Conservation (phyloP, 805 yeast genomes). For the Cyberlindnera petersonii region DNA sequence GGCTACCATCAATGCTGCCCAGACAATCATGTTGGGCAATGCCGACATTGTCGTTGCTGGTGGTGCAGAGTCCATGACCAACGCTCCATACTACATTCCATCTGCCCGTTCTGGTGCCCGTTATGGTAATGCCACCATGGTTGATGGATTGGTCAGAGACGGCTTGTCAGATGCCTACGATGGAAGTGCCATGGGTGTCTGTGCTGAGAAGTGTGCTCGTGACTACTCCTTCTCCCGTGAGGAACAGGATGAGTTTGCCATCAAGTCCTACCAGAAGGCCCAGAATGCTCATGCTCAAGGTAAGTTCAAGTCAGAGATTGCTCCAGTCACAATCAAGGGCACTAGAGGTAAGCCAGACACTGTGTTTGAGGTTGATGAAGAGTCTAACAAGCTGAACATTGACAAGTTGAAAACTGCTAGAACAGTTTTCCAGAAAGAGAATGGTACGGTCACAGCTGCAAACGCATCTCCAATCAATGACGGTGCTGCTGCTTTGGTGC, state of each 20-base stretch:
- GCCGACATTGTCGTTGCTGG: conserved; percentile 95
- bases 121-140: conserved; percentile 74
- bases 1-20: conserved; percentile 86
- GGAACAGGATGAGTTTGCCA: conserved; percentile 85
- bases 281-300: conserved; percentile 75
- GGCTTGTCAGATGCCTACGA: conserved; percentile 93
- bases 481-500: conserved; percentile 94
- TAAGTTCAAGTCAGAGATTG: conserved; percentile 77
- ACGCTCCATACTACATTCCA: conserved; percentile 89
- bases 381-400: conserved; percentile 72
- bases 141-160: conserved; percentile 90
- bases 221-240: conserved; percentile 78
- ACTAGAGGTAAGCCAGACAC: conserved; percentile 85
- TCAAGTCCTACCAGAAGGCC: conserved; percentile 81
- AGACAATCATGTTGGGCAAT: conserved; percentile 78
- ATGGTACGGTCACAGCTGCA: conserved; percentile 96
- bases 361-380: conserved; percentile 76
- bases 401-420: conserved; percentile 76
- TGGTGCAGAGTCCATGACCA: conserved; percentile 97
- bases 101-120: conserved; percentile 83
- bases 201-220: conserved; percentile 93
- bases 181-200: conserved; percentile 88
- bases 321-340: conserved; percentile 88
- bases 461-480: conserved; percentile 96
- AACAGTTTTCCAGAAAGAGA: conserved; percentile 90